phyloP scores from a whole-genome alignment of 345 rosid species.

The Luvunga scandens region DNA sequence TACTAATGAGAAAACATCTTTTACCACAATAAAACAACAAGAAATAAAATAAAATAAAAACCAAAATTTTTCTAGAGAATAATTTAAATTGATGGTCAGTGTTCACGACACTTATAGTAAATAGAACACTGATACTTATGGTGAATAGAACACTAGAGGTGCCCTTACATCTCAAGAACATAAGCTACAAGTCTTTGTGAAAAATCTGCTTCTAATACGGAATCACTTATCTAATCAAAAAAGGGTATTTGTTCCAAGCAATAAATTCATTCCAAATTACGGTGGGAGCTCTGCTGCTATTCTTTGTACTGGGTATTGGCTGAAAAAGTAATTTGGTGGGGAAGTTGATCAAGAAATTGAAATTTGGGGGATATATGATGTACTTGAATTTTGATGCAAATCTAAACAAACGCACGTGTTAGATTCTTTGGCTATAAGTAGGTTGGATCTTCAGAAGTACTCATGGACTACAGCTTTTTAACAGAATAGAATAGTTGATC shows the following conservation, averaged over 20 bases:
- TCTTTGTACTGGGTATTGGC: neutral
- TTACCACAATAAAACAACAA: too few species aligned
- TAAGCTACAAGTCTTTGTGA: neutral
- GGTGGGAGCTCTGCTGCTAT: neutral
- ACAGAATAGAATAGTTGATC: conserved; percentile 22
- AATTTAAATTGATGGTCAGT: neutral
- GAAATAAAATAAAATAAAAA: too few species aligned
- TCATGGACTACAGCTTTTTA: conserved; percentile 22
- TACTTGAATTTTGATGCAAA: conserved; percentile 19
- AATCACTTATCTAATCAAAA: conserved; percentile 4
- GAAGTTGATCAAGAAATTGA: neutral
- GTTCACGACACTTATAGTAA: neutral
- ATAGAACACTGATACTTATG: neutral
- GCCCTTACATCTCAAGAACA: neutral
- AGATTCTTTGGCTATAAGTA: conserved; percentile 33
- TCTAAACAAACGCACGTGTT: conserved; percentile 38
- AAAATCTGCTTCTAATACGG: neutral
- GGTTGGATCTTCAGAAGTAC: conserved; percentile 22
- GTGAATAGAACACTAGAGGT: neutral
- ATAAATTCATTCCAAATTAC: neutral
- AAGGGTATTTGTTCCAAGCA: conserved; percentile 13
- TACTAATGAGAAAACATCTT: too few species aligned
- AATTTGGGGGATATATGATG: conserved; percentile 22
- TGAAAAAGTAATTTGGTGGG: neutral
- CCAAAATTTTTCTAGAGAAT: neutral